Base-by-base conservation (phyloP, 2,329 filamentous ascomycete species). In the Stagonosporopsis tanaceti region DNA sequence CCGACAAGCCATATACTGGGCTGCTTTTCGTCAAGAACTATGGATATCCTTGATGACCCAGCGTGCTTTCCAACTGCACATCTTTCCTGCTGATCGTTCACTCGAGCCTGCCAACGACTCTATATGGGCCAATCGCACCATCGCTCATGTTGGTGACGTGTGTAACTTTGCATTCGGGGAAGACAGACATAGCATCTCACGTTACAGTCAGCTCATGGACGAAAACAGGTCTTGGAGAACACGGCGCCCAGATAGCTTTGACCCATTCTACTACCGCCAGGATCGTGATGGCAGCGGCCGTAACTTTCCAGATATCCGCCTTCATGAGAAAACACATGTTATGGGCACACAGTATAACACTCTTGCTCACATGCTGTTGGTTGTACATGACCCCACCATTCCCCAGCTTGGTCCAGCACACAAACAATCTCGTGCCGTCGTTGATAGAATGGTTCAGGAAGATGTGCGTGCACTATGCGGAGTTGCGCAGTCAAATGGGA, bases 41-140 rank as follows among this genome's bases (percentile, higher is more conserved):
- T 76, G 72, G 71, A 75, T 76, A 24, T 74, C 73, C 12, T 53
- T 76, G 12, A 76, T 75, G 72, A 70, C 72, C 1, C 73, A 75
- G 40, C 69, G 71, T 30, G 68, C 73, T 8, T 75, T 75, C 35
- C 71, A 73, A 32, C 42, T 75, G 15, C 72, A 76, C 38, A 74
- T 76, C 4, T 75, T 75, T n/a, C 71, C 72, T 2, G 71, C 72
- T 24, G 76, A 79, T 62, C 70, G 77, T 14, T 77, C 76, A 0
- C 70, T 77, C 7, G 73, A 77, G 48, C 71, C 75, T 15, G 72
- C 76, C 1, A 73, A 73, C 24, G 77, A 79, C 53, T 77, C 76
- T 4, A 68, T 75, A 6, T 80, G 77, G 78, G 77, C 78, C 17
- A 78, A 77, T 32, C 71, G 77, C 11, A 78, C 77, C 17, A 79